Conservation (phyloP, 805 yeast species). For the Candida caryicola region DNA sequence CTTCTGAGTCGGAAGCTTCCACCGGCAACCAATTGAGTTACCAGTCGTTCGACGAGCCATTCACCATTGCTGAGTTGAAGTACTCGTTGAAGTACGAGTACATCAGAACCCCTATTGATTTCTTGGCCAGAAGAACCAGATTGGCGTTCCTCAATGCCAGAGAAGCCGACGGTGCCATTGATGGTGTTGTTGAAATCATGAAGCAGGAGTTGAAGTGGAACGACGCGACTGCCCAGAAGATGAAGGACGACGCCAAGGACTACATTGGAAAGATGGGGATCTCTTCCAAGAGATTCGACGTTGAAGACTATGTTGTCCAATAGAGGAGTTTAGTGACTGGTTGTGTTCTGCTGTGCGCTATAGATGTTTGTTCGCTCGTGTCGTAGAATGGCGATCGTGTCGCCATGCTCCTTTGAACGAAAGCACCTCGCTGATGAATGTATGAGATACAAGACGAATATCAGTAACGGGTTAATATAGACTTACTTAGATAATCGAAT, state of each 20-base stretch:
- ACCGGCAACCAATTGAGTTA: conserved; percentile 39
- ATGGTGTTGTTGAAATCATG: conserved; percentile 83
- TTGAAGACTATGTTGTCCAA: conserved; percentile 17
- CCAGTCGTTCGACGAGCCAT: conserved; percentile 69
- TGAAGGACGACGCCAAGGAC: conserved; percentile 50
- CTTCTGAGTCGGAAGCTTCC: conserved; percentile 25
- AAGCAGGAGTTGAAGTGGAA: conserved; percentile 77
- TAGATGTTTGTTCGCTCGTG: not conserved
- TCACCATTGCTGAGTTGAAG: conserved; percentile 85
- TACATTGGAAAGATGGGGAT: conserved; percentile 66
- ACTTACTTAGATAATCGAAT: not conserved
- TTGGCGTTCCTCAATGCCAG: conserved; percentile 87
- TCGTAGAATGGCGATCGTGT: too few species aligned
- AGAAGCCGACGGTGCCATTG: conserved; percentile 77
- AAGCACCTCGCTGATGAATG: not conserved
- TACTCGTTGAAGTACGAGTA: conserved; percentile 82
- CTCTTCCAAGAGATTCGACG: conserved; percentile 17
- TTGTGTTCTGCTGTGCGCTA: not conserved
- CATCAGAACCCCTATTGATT: conserved; percentile 83
- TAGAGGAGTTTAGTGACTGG: conserved; percentile 3
- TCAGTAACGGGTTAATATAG: not conserved
- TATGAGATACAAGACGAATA: not conserved
- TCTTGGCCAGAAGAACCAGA: conserved; percentile 89
- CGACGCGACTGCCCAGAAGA: conserved; percentile 50
- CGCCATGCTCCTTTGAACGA: not conserved